Evolutionary conservation across 2,329 filamentous ascomycete species (phyloP).

Genomic region (Aspergillus sp.): DNA sequence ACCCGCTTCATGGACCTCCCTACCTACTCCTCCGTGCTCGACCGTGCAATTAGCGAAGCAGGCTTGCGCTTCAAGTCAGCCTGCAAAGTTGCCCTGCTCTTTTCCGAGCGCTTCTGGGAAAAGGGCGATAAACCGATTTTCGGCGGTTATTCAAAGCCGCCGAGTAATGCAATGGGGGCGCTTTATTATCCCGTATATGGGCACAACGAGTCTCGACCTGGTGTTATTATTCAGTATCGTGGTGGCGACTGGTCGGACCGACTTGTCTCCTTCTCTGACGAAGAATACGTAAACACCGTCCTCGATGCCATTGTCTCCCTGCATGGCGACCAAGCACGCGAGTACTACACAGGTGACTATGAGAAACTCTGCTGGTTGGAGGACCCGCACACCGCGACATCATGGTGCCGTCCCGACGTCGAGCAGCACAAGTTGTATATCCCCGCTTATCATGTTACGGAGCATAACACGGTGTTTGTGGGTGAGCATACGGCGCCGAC

Average conservation of each 20-base stretch:
- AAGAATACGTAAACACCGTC: constrained; percentile 22
- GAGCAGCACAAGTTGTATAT: constrained; percentile 30
- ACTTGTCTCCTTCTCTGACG: constrained; percentile 22
- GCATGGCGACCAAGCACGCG: constrained; percentile 20
- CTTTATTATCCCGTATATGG: constrained; percentile 28
- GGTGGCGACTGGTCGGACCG: constrained; percentile 26
- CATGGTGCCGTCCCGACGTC: constrained; percentile 25
- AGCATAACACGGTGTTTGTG: constrained; percentile 30
- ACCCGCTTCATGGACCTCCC: constrained; percentile 34
- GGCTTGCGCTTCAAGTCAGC: constrained; percentile 25
- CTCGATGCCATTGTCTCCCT: constrained; percentile 22
- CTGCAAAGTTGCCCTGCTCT: constrained; percentile 29
- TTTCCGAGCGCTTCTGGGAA: constrained; percentile 29
- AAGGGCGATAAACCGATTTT: constrained; percentile 23
- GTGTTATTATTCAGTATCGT: constrained; percentile 27
- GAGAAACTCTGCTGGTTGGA: constrained; percentile 28
- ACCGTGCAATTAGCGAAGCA: constrained; percentile 16
- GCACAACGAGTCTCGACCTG: constrained; percentile 25
- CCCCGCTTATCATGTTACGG: constrained; percentile 26
- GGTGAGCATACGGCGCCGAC: constrained; percentile 31
- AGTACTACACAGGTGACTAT: constrained; percentile 27
- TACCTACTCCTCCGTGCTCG: constrained; percentile 24
- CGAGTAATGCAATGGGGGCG: constrained; percentile 19
- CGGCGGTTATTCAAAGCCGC: constrained; percentile 22
- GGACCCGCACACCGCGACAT: constrained; percentile 22